These are phyloP conservation scores for Phytophthora pistaciae DNA, from an alignment of 352 stramenopile genomes.

Conservation along the genomic window DNA sequence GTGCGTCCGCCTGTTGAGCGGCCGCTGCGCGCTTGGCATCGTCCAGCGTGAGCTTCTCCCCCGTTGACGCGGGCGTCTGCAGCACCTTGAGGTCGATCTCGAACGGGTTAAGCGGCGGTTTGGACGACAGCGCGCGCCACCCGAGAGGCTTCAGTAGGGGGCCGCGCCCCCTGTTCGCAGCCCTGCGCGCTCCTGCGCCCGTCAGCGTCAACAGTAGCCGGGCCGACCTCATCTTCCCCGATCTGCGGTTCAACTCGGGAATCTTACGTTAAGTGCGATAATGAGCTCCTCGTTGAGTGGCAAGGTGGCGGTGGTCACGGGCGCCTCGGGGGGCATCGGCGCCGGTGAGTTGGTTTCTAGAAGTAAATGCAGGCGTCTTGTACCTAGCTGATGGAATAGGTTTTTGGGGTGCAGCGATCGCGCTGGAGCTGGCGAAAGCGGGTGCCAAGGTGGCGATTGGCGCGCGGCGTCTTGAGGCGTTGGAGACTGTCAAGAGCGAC, in stretches of 20 bases:
- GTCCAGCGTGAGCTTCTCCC: constrained; percentile 17
- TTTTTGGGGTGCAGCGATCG: constrained; percentile 52
- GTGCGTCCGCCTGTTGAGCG: constrained; percentile 24
- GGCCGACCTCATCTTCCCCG: not conserved
- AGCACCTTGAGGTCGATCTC: constrained; percentile 58
- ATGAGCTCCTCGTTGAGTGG: constrained; percentile 42
- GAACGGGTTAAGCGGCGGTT: constrained; percentile 48
- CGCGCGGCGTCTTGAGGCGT: constrained; percentile 62
- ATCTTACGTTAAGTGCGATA: not conserved
- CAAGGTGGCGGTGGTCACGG: constrained; percentile 91
- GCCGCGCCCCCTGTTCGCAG: not conserved
- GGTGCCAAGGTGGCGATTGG: constrained; percentile 88
- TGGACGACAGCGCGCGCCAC: constrained; percentile 17
- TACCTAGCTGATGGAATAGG: not conserved
- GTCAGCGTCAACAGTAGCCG: constrained; percentile 6
- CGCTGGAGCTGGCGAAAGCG: constrained; percentile 60
- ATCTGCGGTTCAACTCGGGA: not conserved
- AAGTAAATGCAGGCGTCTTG: not conserved
- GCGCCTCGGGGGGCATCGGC: constrained; percentile 90
- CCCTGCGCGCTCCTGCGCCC: not conserved
- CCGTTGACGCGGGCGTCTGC: constrained; percentile 11
- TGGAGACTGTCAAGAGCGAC: constrained; percentile 41
- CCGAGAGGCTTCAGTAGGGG: not conserved
- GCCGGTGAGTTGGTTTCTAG: constrained; percentile 25
- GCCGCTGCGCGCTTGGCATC: constrained; percentile 27